phyloP scores from a whole-genome alignment of 768 basidiomycete species.

The Tulasnella sp. region DNA sequence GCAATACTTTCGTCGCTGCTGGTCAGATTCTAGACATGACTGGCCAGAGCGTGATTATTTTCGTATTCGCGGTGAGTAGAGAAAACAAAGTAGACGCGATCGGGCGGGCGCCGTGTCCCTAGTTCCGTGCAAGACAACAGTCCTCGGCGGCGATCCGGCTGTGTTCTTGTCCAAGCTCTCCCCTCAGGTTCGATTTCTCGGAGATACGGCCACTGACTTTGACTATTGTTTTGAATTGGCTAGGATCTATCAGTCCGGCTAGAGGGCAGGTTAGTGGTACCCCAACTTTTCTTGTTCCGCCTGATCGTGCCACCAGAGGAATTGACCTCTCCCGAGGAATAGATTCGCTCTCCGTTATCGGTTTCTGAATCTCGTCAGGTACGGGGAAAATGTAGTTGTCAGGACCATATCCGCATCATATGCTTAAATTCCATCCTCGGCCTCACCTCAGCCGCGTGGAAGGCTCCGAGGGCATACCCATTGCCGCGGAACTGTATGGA shows the following conservation, averaged over 20 bases:
- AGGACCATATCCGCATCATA: too few relatives aligned
- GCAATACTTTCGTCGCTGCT: constrained; percentile 10
- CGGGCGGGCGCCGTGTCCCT: not conserved
- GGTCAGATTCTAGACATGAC: constrained; percentile 12
- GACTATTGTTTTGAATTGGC: not conserved
- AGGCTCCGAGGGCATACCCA: constrained; percentile 25
- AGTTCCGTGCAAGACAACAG: not conserved
- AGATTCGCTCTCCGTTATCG: constrained; percentile 57
- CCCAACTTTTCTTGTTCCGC: not conserved
- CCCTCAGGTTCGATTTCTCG: not conserved
- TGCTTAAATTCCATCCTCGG: too few relatives aligned
- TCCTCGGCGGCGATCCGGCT: not conserved
- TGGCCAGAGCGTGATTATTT: constrained; percentile 9
- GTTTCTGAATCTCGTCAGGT: constrained; percentile 42
- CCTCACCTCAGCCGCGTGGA: constrained; percentile 16
- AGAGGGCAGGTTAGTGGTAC: constrained; percentile 35
- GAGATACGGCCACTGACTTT: not conserved
- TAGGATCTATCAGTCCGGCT: constrained; percentile 63
- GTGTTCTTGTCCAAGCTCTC: not conserved
- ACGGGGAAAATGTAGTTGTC: too few relatives aligned
- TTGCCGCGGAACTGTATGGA: constrained; percentile 57
- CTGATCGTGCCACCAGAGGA: not conserved
- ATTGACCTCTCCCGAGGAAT: not conserved
- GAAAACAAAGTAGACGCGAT: too few relatives aligned
- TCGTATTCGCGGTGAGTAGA: constrained; percentile 26